Evolutionary conservation across 345 rosid species (phyloP), one percentile per base, ranked within the genome.

Genomic region (Acer negundo): DNA sequence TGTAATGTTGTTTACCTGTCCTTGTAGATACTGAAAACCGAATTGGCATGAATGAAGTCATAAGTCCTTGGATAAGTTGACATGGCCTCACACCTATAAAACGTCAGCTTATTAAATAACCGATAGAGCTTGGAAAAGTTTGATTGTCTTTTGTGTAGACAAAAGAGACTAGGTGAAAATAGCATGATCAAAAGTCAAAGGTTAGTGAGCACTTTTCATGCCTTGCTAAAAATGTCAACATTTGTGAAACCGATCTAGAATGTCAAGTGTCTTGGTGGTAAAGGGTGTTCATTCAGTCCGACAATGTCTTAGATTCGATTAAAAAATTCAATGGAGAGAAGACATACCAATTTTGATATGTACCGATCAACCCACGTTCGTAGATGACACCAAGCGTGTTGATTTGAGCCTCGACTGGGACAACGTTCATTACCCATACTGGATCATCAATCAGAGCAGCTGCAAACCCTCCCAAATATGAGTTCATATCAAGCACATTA

Each of bases 11-110:
- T 35, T 83, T 83, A 90, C 96, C 90, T 89, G 26, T 82, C 87
- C 74, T 83, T 74, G 77, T 92, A 90, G 61, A 92, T 85, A 59
- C 86, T 94, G 84, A 96, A 92, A 51, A 96, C 74, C 22, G 97
- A 91, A 66, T 85, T 90, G 0, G 92, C 97, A 62, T 96, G 99
- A 70, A 96, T 88, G 47, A 94, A 90, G 73, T 94, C 99, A 61
- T 92, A 94, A 68, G 99, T 96, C 69, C 99, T 87, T 16, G 99
- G 99, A 78, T 94, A 96, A 11, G 97, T 96, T 44, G 99, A 96
- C 99, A 96, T 92, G 46, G 99, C 98, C 79, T 96, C 90, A 13
- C 90, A 89, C 90, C 93, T 89, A 31, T 70, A 79, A 70, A 7
- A 31, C 13, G 20, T 20, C 78, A 78, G 31, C 55, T 46, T 38